Evolutionary conservation across 305 asterid genomes (phyloP), one percentile per base, ranked within the genome.

Genomic region (Fraxinus floribunda): DNA sequence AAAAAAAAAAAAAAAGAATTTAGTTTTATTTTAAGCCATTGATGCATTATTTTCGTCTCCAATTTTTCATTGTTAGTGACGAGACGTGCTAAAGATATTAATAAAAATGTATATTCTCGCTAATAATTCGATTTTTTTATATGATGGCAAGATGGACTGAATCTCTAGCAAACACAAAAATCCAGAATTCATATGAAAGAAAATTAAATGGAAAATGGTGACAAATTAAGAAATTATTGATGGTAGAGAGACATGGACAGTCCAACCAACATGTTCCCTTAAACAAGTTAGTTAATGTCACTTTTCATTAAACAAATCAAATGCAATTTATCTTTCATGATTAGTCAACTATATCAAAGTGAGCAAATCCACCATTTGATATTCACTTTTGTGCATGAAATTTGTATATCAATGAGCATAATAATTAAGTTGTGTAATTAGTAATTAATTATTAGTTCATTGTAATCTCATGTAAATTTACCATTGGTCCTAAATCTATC

Each of bases 241-340:
- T 29, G 39, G 75, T 70, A 49, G 66, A 76, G 41, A 36, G 87
- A 86, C 78, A 76, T 80, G 38, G 90, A 89, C 87, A 75, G 52
- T 2, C 79, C 87, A 89, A 87, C 91, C 29, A 84, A 72, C 44
- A 55, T 44, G 80, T 70, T 83, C 85, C 85, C 88, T 57, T 70
- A 13, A 71, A 39, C 22, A 3, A 72, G 78, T 32, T 39, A 52
- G 44, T 32, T n/a, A 44, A 5, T 57, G 1, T 46, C 34, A 49
- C 39, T 75, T 78, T 66, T 78, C 71, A 18, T 26, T 60, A 36
- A 49, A 30, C 18, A 5, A 60, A 24, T 18, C 72, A 22, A 30
- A 77, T 38, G 6, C 1, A 29, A 52, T 38, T 62, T 55, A 60
- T 74, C 57, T 39, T 41, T 66, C 79, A 70, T 55, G 60, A 64